Percentiles rank a stretch among this genome's conserved stretches.
These are phyloP conservation scores for Chrysoporthe deuterocubensis DNA, from an alignment of 2,329 filamentous ascomycete species.

Conservation along the genomic window DNA sequence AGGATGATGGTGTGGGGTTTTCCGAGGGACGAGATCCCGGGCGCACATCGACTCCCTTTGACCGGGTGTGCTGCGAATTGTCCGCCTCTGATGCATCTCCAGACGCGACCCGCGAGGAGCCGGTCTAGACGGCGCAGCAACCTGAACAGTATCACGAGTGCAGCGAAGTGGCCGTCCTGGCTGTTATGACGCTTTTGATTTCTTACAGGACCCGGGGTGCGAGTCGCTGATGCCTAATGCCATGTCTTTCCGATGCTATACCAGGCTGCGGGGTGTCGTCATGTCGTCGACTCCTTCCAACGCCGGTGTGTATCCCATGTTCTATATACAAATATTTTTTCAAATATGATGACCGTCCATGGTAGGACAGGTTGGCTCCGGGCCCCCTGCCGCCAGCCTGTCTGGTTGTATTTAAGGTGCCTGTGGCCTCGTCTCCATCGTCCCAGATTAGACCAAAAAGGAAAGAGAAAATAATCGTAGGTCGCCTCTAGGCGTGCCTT, in stretches of 20 bases:
- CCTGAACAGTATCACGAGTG: neutral
- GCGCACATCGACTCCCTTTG: neutral
- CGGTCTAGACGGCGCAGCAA: too few species aligned
- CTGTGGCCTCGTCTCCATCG: neutral
- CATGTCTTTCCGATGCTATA: neutral
- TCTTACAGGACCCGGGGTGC: neutral
- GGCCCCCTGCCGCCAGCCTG: constrained; percentile 9
- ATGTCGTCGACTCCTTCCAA: neutral
- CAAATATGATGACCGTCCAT: neutral
- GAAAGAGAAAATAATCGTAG: neutral
- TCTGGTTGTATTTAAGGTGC: neutral
- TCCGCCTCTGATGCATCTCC: too few species aligned
- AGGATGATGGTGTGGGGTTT: neutral
- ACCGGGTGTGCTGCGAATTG: too few species aligned
- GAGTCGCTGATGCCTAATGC: neutral
- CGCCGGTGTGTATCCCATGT: neutral
- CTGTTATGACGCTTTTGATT: neutral
- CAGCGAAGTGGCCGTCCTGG: neutral
- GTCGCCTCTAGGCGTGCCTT: neutral
- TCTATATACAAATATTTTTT: neutral
- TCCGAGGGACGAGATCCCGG: neutral
- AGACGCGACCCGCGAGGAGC: too few species aligned
- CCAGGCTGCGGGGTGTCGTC: neutral
- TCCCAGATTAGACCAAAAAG: neutral
- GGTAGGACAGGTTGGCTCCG: constrained; percentile 12